Conservation (phyloP, 306 rosid species). For the Prunus padus region DNA sequence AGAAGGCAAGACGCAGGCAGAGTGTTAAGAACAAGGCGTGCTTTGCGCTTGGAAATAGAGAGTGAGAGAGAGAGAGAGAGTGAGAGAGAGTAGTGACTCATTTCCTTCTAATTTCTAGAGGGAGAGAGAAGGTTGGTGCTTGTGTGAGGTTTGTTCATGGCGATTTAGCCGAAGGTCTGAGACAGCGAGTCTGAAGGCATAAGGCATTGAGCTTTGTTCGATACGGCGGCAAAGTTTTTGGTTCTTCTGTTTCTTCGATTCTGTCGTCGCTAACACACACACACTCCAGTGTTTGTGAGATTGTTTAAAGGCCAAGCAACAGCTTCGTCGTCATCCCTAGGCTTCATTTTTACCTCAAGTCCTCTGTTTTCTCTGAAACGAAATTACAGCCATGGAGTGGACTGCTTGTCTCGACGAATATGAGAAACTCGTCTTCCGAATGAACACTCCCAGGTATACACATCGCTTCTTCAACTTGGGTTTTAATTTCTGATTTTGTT, state of each 20-base stretch:
- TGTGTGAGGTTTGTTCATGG: constrained; percentile 47
- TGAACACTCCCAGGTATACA: constrained; percentile 85
- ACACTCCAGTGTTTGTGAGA: neutral
- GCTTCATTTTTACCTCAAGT: neutral
- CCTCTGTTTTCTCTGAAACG: neutral
- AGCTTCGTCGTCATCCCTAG: neutral
- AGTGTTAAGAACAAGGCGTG: constrained; percentile 49
- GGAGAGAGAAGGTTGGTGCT: constrained; percentile 23
- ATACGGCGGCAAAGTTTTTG: constrained; percentile 10
- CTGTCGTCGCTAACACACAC: neutral
- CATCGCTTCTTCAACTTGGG: neutral
- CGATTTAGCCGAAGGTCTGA: constrained; percentile 45
- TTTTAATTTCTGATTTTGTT: neutral
- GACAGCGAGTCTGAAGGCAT: constrained; percentile 33
- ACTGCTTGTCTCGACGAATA: constrained; percentile 71
- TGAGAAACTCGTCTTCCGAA: constrained; percentile 69
- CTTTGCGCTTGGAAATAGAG: constrained; percentile 31
- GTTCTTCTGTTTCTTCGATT: constrained; percentile 11
- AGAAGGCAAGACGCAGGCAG: constrained; percentile 15
- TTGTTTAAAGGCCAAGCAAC: neutral
- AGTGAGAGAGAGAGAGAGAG: constrained; percentile 15
- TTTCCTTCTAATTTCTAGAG: constrained; percentile 12
- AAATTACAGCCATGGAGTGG: constrained; percentile 55
- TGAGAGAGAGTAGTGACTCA: constrained; percentile 26
- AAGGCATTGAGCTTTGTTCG: constrained; percentile 21